Evolutionary conservation across 2,329 filamentous ascomycete species (phyloP).

Genomic region (Ustulina deusta): DNA sequence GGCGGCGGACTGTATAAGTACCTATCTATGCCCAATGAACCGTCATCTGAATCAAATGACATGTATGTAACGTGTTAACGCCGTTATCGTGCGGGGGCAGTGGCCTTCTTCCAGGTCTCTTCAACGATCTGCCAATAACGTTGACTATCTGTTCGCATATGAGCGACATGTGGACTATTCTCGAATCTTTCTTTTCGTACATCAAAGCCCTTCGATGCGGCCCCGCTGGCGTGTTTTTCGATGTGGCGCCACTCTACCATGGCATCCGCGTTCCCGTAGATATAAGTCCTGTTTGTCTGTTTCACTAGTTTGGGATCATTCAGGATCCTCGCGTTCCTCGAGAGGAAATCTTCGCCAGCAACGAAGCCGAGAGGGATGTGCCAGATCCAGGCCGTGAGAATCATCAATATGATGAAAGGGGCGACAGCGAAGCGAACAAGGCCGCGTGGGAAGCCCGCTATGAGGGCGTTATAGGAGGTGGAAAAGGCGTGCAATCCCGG

Average conservation of each 20-base stretch:
- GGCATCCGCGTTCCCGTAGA: slow-evolving; percentile 63
- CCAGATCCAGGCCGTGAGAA: slow-evolving; percentile 51
- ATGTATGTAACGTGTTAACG: neutral
- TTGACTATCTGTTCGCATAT: slow-evolving; percentile 58
- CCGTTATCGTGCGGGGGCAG: slow-evolving; percentile 15
- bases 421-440: slow-evolving; percentile 47
- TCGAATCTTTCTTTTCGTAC: slow-evolving; percentile 61
- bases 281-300: slow-evolving; percentile 62
- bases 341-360: slow-evolving; percentile 50
- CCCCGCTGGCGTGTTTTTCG: slow-evolving; percentile 60
- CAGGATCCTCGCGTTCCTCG: slow-evolving; percentile 53
- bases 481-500: slow-evolving; percentile 59
- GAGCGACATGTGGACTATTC: slow-evolving; percentile 64
- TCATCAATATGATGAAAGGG: slow-evolving; percentile 53
- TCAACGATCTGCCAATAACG: slow-evolving; percentile 65
- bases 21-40: neutral
- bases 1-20: neutral
- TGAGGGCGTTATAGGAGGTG: slow-evolving; percentile 56
- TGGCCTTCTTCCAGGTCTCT: slow-evolving; percentile 58
- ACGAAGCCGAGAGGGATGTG: slow-evolving; percentile 49
- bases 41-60: neutral
- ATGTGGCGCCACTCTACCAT: slow-evolving; percentile 62
- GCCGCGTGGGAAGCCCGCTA: slow-evolving; percentile 52
- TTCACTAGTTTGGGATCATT: slow-evolving; percentile 52
- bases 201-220: slow-evolving; percentile 54